Base-by-base conservation (phyloP, 306 rosid genomes). In the Rosa lucieae region DNA sequence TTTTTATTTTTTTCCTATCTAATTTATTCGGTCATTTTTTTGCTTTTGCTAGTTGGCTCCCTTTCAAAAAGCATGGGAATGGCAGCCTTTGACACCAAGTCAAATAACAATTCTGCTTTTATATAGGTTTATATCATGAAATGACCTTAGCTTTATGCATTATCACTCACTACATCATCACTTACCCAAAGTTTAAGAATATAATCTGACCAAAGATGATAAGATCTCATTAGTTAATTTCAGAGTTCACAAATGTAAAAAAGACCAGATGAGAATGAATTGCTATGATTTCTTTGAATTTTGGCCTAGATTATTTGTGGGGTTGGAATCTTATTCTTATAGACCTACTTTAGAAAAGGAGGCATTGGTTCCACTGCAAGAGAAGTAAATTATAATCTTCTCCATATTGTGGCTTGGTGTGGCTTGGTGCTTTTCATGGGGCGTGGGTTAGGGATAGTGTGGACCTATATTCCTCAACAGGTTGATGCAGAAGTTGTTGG, bases 51-150 rank as follows among this genome's bases (percentile, higher is more conserved):
- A 61, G 86, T 75, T 75, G 86, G 78, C 78, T 37, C 63, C 46
- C 74, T 56, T 88, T 75, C 76, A 44, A 83, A 88, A 89, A 89
- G 93, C 87, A 85, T 77, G 93, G 87, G 74, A 49, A 65, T 88
- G 82, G 82, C 97, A 92, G 97, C 79, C 87, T 89, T 90, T 83
- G 83, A 79, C 63, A 70, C 66, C 82, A 79, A 80, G 75, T 80
- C 80, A 73, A 72, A 81, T 55, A 62, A 87, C 72, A 75, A 6
- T 79, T 81, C 79, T 76, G 46, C 70, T 75, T 75, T 61, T 62
- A 44, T 61, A 44, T 48, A 62, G 37, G 72, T 63, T 63, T 76
- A 47, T 20, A 44, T 58, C 62, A 63, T 65, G 39, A 76, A 63
- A 35, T 63, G 79, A 47, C 61, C 37, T 1, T 47, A 48, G 9